Evolutionary conservation across 768 basidiomycete species (phyloP), one percentile per base, ranked within the genome.

Genomic region (Tricholoma flavovirens): DNA sequence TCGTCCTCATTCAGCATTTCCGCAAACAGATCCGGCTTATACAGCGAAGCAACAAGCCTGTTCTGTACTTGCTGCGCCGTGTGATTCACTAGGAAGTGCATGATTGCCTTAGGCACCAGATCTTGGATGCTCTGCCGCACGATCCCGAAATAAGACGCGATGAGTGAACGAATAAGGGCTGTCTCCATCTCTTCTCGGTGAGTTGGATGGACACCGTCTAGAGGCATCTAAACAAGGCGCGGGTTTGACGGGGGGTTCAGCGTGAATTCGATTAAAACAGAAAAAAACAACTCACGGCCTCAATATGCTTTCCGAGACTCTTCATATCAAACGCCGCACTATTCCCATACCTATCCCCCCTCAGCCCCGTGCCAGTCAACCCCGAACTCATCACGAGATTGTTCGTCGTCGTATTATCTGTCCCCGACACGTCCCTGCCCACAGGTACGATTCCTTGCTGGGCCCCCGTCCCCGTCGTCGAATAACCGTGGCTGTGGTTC

Each of bases 51-150:
- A n/a, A 99, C 97, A 30, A 99, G 78, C 19, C 97, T 84, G 69
- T 97, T 97, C 73, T 98, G 97, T 22, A 99, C 93, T 15, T 93
- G 90, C 68, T 98, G 90, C 45, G 93, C 87, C n/a, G 95, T 95
- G 67, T 91, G 82, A 73, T 97, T 98, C 67, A 99, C 96, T 59
- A 98, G 81, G 63, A 94, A 83, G 74, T 98, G 96, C 96, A 98
- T 98, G 75, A 97, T 88, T 19, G 95, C 93, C 73, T 99, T 99
- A 32, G 97, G 97, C 17, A 99, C 83, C 55, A 98, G 80, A 70
- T 99, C 97, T 62, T 98, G 93, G 60, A 99, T 97, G 67, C 88
- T 92, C 71, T 98, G 95, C 42, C 97, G 87, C 21, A 95, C 90
- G 67, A 99, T 98, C 57, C 83, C 77, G 74, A 99, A 99, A 76